These are phyloP conservation scores for Fusarium abutilonis DNA, from an alignment of 2,329 filamentous ascomycete species.

Conservation along the genomic window DNA sequence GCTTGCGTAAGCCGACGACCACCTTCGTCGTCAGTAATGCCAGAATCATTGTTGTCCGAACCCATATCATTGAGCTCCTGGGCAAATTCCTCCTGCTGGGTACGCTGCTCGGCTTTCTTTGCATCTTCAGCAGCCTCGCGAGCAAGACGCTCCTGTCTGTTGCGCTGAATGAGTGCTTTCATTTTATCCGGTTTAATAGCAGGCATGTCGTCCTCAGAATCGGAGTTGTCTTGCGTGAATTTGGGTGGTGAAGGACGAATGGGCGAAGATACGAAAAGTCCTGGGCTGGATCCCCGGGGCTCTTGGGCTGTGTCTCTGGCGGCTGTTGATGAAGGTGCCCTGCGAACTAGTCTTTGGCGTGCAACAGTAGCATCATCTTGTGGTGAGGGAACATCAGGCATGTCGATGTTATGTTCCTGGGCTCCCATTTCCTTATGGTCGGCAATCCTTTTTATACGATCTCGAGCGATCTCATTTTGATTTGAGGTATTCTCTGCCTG, in stretches of 20 bases:
- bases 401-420: slow-evolving; percentile 44
- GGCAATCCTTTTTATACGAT: slow-evolving; percentile 58
- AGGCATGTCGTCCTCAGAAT: slow-evolving; percentile 60
- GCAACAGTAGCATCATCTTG: slow-evolving; percentile 55
- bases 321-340: slow-evolving; percentile 49
- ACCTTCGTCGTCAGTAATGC: slow-evolving; percentile 69
- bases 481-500: slow-evolving; percentile 8
- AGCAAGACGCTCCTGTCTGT: slow-evolving; percentile 75
- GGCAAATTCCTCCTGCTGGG: slow-evolving; percentile 49
- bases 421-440: slow-evolving; percentile 44
- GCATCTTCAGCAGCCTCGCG: slow-evolving; percentile 69
- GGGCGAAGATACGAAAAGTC: slow-evolving; percentile 68
- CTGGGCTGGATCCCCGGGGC: slow-evolving; percentile 51
- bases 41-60: slow-evolving; percentile 55
- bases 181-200: slow-evolving; percentile 68
- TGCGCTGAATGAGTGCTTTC: slow-evolving; percentile 57
- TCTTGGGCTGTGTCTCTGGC: slow-evolving; percentile 33
- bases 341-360: slow-evolving; percentile 54
- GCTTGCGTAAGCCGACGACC: slow-evolving; percentile 75
- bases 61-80: slow-evolving; percentile 51
- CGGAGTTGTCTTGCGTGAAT: slow-evolving; percentile 49
- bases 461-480: slow-evolving; percentile 49
- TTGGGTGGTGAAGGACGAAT: slow-evolving; percentile 48
- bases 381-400: slow-evolving; percentile 50
- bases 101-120: slow-evolving; percentile 57